A percentile compares a stretch with the other conserved stretches of the same genome.
Evolutionary conservation across 2,329 filamentous ascomycete species (phyloP).

Genomic region (Nemania bipapillata): DNA sequence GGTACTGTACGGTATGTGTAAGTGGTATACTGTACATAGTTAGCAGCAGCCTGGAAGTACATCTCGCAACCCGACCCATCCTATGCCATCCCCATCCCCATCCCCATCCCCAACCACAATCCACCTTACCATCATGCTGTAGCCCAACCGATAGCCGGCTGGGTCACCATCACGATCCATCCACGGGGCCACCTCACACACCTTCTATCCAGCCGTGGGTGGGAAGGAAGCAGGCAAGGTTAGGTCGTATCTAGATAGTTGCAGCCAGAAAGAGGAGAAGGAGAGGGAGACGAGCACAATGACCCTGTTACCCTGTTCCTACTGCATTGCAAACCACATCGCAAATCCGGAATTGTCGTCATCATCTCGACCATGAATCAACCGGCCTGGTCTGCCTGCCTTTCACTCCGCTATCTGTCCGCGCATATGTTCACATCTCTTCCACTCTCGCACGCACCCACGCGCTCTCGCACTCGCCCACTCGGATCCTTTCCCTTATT

Average conservation of each 20-base stretch:
- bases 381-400: constrained; percentile 5
- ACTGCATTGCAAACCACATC: constrained; percentile 11
- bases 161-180: constrained; percentile 30
- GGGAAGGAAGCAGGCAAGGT: constrained; percentile 20
- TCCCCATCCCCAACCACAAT: no score
- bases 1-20: no score
- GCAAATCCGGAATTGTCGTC: constrained; percentile 22
- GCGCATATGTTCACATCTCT: constrained; percentile 21
- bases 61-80: constrained; percentile 18
- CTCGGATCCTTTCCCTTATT: not conserved
- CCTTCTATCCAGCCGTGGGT: constrained; percentile 17
- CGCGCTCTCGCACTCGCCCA: constrained; percentile 7
- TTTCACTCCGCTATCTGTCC: constrained; percentile 15
- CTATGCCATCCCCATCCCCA: no score
- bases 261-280: constrained; percentile 17
- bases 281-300: constrained; percentile 4
- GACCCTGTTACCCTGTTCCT: not conserved
- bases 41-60: not conserved
- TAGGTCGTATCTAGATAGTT: constrained; percentile 24
- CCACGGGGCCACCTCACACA: constrained; percentile 13
- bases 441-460: no score
- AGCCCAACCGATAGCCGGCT: constrained; percentile 20
- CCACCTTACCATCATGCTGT: constrained; percentile 1
- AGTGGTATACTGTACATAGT: no score
- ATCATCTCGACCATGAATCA: constrained; percentile 22